Conservation (phyloP, 2,329 filamentous ascomycete species). For the Lachnellula cervina region DNA sequence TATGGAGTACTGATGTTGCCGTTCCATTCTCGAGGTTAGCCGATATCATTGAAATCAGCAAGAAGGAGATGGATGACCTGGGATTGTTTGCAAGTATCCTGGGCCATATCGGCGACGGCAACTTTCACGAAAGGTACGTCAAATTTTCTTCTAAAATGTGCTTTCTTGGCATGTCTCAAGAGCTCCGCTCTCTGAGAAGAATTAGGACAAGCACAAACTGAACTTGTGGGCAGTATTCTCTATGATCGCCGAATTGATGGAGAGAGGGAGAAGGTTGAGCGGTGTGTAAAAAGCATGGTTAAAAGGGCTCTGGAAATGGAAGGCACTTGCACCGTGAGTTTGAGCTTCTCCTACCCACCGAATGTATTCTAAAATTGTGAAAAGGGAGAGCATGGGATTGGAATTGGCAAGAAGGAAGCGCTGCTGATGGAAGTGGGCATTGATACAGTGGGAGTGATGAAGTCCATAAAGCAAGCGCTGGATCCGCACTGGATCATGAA, state of each 20-base stretch:
- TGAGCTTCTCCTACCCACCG: slow-evolving; percentile 2
- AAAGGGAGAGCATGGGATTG: slow-evolving; percentile 75
- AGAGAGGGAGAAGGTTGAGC: slow-evolving; percentile 71
- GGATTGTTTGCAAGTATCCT: slow-evolving; percentile 83
- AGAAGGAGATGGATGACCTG: slow-evolving; percentile 81
- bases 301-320: slow-evolving; percentile 90
- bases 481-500: slow-evolving; percentile 90
- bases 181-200: too few relatives aligned
- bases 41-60: slow-evolving; percentile 75
- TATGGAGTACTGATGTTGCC: slow-evolving; percentile 82
- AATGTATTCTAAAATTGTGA: neutral
- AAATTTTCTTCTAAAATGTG: too few relatives aligned
- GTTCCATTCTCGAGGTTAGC: slow-evolving; percentile 72
- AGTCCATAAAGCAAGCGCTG: slow-evolving; percentile 72
- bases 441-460: slow-evolving; percentile 81
- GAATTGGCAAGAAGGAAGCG: slow-evolving; percentile 79
- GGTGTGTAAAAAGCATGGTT: slow-evolving; percentile 85
- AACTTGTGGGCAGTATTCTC: slow-evolving; percentile 55
- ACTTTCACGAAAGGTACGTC: slow-evolving; percentile 69
- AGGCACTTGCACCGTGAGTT: slow-evolving; percentile 69
- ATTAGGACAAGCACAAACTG: too few relatives aligned
- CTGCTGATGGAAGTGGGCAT: slow-evolving; percentile 73
- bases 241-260: slow-evolving; percentile 67
- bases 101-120: slow-evolving; percentile 88
- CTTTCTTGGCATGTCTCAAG: too few relatives aligned